A percentile compares a stretch with the other conserved stretches of the same genome.
Conservation (phyloP, 805 yeast species). For the Brettanomyces anomalus region DNA sequence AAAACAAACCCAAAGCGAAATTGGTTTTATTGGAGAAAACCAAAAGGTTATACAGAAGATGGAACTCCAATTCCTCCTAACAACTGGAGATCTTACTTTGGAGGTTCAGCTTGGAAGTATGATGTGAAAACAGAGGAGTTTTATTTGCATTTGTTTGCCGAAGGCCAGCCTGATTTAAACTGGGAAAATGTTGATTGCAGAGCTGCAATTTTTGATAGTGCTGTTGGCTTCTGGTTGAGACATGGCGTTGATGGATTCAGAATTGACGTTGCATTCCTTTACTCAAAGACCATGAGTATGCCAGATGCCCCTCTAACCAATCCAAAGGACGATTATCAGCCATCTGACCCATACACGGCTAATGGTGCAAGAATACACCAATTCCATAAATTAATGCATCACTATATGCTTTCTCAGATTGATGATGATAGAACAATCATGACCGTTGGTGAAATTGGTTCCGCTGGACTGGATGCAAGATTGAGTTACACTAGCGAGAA, state of each 20-base stretch:
- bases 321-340: slow-evolving; percentile 24
- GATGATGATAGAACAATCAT: slow-evolving; percentile 28
- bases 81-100: slow-evolving; percentile 46
- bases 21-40: slow-evolving; percentile 52
- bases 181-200: slow-evolving; percentile 44
- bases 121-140: slow-evolving; percentile 47
- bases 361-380: slow-evolving; percentile 52
- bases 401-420: slow-evolving; percentile 25
- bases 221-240: slow-evolving; percentile 41
- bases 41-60: slow-evolving; percentile 28
- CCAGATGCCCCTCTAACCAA: slow-evolving; percentile 39
- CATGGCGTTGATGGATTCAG: slow-evolving; percentile 53
- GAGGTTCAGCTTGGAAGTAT: slow-evolving; percentile 49
- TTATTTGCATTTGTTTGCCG: slow-evolving; percentile 45
- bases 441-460: slow-evolving; percentile 52
- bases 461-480: slow-evolving; percentile 31
- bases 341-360: slow-evolving; percentile 31
- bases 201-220: slow-evolving; percentile 34
- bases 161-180: slow-evolving; percentile 50
- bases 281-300: slow-evolving; percentile 30
- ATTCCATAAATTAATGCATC: slow-evolving; percentile 41
- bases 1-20: slow-evolving; percentile 47
- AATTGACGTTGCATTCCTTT: slow-evolving; percentile 46
- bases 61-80: slow-evolving; percentile 50
- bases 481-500: slow-evolving; percentile 32